Evolutionary conservation across 331 rosid species (phyloP).

Genomic region (Prunus yedoensis): DNA sequence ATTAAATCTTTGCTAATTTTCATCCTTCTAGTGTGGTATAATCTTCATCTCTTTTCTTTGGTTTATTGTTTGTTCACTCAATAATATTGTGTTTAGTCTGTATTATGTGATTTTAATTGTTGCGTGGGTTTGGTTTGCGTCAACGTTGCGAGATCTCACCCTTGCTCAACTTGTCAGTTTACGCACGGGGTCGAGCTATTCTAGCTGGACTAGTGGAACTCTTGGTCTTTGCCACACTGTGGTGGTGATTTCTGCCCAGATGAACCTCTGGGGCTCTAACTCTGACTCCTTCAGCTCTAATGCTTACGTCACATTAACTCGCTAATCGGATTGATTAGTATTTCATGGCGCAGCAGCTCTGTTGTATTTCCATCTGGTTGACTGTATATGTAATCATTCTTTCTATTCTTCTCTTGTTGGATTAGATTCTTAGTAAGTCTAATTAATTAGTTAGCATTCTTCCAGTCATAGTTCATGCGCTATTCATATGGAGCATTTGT

Average conservation of each 20-base stretch:
- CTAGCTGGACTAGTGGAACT: slow-evolving; percentile 4
- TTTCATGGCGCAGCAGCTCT: background rate
- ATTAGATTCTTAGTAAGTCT: background rate
- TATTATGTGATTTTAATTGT: background rate
- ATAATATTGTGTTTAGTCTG: background rate
- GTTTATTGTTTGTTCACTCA: background rate
- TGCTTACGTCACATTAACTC: background rate
- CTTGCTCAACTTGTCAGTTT: background rate
- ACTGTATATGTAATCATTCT: background rate
- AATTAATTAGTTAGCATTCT: background rate
- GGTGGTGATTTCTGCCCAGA: background rate
- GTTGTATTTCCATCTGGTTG: background rate
- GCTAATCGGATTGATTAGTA: background rate
- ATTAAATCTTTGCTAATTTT: slow-evolving; percentile 1
- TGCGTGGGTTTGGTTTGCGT: background rate
- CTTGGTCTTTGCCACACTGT: background rate
- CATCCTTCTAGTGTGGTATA: background rate
- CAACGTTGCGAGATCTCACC: background rate
- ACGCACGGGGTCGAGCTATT: background rate
- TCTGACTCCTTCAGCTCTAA: background rate
- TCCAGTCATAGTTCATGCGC: slow-evolving; percentile 1
- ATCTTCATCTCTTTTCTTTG: background rate
- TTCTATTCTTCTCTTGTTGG: background rate
- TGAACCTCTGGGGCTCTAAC: background rate
- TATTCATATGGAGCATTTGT: background rate